A percentile compares a stretch with the other conserved stretches of the same genome.
Conservation (phyloP, 768 basidiomycete species). For the Boletus sensibilis region DNA sequence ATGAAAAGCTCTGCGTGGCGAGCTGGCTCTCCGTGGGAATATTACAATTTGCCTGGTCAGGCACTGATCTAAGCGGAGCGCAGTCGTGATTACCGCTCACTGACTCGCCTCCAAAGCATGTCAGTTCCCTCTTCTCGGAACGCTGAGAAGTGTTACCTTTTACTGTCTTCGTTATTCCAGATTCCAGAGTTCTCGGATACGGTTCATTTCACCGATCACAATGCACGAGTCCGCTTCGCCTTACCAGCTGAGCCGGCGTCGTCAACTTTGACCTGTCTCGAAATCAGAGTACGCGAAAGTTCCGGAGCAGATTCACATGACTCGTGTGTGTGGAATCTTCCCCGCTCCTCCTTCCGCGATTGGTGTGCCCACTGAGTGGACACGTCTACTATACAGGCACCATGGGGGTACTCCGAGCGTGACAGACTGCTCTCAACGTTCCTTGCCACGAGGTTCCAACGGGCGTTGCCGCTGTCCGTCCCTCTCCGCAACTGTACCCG, state of each 20-base stretch:
- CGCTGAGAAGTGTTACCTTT: constrained; percentile 8
- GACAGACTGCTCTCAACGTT: constrained; percentile 13
- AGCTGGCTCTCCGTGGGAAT: constrained; percentile 19
- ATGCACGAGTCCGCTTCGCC: constrained; percentile 14
- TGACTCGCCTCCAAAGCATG: constrained; percentile 26
- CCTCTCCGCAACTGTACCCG: background rate
- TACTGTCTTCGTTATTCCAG: constrained; percentile 26
- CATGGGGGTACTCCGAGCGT: background rate
- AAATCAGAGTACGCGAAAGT: constrained; percentile 3
- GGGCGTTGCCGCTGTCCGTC: background rate
- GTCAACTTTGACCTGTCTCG: constrained; percentile 7
- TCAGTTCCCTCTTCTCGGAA: constrained; percentile 20
- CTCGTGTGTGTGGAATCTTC: background rate
- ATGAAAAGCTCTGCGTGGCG: constrained; percentile 25
- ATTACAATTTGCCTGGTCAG: constrained; percentile 21
- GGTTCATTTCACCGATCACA: constrained; percentile 27
- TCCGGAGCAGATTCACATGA: constrained; percentile 9
- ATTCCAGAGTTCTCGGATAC: constrained; percentile 25
- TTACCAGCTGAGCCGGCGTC: constrained; percentile 20
- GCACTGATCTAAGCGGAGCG: constrained; percentile 28
- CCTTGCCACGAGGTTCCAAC: background rate
- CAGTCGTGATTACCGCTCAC: constrained; percentile 24
- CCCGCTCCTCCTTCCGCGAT: background rate
- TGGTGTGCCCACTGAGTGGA: background rate
- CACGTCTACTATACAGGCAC: background rate